These are phyloP conservation scores for Melampsora larici-populina DNA, from an alignment of 1,284 basidiomycete genomes.

Conservation along the genomic window DNA sequence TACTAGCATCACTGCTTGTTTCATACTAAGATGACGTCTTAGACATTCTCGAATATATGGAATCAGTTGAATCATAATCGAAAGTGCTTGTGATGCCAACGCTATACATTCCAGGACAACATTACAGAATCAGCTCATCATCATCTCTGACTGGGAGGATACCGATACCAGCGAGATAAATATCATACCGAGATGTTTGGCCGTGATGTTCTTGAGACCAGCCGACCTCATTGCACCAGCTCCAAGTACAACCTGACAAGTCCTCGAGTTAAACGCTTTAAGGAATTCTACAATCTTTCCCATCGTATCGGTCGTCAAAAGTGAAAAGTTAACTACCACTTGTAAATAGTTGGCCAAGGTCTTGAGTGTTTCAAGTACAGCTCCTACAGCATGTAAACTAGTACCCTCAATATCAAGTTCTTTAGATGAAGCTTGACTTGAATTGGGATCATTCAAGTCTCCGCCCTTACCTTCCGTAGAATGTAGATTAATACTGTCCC, in stretches of 20 bases:
- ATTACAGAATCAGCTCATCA: slow-evolving; percentile 34
- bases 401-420: slow-evolving; percentile 77
- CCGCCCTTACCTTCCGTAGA: slow-evolving; percentile 45
- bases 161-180: slow-evolving; percentile 13
- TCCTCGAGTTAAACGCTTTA: slow-evolving; percentile 94
- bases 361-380: slow-evolving; percentile 72
- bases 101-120: slow-evolving; percentile 59
- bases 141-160: slow-evolving; percentile 26
- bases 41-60: slow-evolving; percentile 93
- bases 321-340: slow-evolving; percentile 79
- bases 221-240: slow-evolving; percentile 97
- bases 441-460: neutral
- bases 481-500: slow-evolving; percentile 25
- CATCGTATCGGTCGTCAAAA: slow-evolving; percentile 91
- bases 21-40: slow-evolving; percentile 80
- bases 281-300: slow-evolving; percentile 88
- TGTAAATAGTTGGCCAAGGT: slow-evolving; percentile 81
- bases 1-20: slow-evolving; percentile 91
- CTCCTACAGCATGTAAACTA: slow-evolving; percentile 77
- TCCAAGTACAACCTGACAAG: slow-evolving; percentile 95
- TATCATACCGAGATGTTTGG: slow-evolving; percentile 81
- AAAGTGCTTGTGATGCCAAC: slow-evolving; percentile 89
- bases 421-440: slow-evolving; percentile 59
- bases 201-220: slow-evolving; percentile 95
- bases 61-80: slow-evolving; percentile 89